phyloP scores from a whole-genome alignment of 768 basidiomycete species.

The Boletellus ananiceps region DNA sequence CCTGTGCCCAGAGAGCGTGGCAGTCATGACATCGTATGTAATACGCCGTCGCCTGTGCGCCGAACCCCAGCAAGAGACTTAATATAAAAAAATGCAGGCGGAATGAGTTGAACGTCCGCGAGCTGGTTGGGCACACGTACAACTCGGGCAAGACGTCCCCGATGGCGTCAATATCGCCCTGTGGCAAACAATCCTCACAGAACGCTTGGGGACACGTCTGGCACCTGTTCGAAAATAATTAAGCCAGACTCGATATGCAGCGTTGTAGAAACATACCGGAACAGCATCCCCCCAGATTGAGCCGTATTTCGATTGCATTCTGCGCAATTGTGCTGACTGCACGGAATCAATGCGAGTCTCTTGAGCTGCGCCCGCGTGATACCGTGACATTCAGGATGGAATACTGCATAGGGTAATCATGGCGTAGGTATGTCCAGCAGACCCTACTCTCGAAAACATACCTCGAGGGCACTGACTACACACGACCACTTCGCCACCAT shows the following conservation, averaged over 20 bases:
- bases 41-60: slow-evolving; percentile 34
- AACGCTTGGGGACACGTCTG: slow-evolving; percentile 56
- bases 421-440: neutral
- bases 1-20: slow-evolving; percentile 32
- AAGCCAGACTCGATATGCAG: neutral
- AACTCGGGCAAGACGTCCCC: slow-evolving; percentile 58
- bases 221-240: slow-evolving; percentile 37
- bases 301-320: slow-evolving; percentile 40
- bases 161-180: slow-evolving; percentile 45
- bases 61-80: slow-evolving; percentile 41
- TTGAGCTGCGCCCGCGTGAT: slow-evolving; percentile 30
- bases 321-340: slow-evolving; percentile 49
- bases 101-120: no score
- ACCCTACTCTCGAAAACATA: slow-evolving; percentile 18
- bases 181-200: slow-evolving; percentile 58
- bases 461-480: slow-evolving; percentile 54
- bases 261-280: slow-evolving; percentile 36
- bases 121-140: slow-evolving; percentile 29
- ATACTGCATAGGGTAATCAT: slow-evolving; percentile 35
- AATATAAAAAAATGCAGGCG: neutral
- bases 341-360: slow-evolving; percentile 28
- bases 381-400: slow-evolving; percentile 49
- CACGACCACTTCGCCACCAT: slow-evolving; percentile 50
- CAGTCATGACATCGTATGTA: slow-evolving; percentile 53
- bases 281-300: slow-evolving; percentile 54